These are phyloP conservation scores for Wickerhamiella alocasiicola DNA, from an alignment of 805 yeast genomes.

Conservation along the genomic window DNA sequence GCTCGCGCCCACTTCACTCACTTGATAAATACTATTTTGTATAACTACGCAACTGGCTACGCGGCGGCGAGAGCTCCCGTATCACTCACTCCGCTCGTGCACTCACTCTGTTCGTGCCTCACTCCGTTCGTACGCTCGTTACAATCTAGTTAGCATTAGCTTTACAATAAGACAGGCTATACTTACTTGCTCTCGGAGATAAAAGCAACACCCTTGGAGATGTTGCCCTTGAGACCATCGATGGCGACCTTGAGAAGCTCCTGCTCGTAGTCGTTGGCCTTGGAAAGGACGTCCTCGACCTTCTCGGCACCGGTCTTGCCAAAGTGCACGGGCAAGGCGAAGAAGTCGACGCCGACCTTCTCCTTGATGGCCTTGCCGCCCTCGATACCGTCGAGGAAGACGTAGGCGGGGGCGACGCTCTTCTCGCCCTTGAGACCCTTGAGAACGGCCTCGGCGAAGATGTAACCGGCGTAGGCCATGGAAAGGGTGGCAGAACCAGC, in stretches of 20 bases:
- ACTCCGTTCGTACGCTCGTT: not conserved
- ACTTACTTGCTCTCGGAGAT: conserved; percentile 32
- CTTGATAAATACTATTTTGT: no score
- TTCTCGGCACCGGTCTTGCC: conserved; percentile 61
- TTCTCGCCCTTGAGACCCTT: conserved; percentile 32
- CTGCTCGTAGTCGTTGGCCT: conserved; percentile 65
- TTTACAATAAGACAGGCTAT: not conserved
- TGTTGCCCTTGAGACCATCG: conserved; percentile 82
- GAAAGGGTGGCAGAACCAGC: conserved; percentile 90
- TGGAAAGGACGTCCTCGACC: conserved; percentile 53
- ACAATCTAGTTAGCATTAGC: conserved; percentile 9
- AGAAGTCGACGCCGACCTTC: conserved; percentile 62
- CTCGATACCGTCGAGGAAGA: conserved; percentile 28
- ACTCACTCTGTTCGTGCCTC: not conserved
- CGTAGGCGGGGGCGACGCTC: conserved; percentile 38
- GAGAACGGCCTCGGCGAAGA: conserved; percentile 52
- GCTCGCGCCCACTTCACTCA: no score
- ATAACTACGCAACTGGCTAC: no score
- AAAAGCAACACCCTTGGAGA: conserved; percentile 85
- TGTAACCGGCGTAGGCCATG: conserved; percentile 90
- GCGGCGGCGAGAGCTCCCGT: no score
- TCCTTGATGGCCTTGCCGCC: conserved; percentile 54
- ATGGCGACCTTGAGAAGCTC: conserved; percentile 70
- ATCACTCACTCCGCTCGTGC: no score
- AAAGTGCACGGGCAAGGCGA: conserved; percentile 60